Evolutionary conservation across 805 yeast genomes (phyloP), one percentile per base, ranked within the genome.

Genomic region (Debaryomyces prosopidis): DNA sequence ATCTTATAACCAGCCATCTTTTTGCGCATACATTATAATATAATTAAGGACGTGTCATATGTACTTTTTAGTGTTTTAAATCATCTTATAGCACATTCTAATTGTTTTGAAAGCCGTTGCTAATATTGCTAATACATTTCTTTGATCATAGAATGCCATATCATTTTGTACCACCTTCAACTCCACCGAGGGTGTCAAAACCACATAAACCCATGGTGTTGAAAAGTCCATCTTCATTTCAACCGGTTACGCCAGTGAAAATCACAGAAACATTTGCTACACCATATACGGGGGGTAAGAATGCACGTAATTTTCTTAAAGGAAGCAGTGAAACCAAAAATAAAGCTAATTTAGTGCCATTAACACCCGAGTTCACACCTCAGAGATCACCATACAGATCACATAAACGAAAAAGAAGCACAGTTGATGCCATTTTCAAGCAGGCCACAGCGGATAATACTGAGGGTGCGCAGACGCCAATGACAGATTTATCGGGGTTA

Each of bases 341-440:
- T 14, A 38, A 34, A 38, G 4, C 32, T 10, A 39, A 19, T 8
- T 43, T 42, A 36, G 36, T 54, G 27, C 63, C 66, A 17, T 50
- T 56, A 7, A 57, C 69, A 5, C 71, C 71, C 2, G 68, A 63
- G 33, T 54, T 55, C 53, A 66, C 71, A 9, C 72, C 72, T 3
- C 65, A 61, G 16, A 54, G 54, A 37, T 59, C 67, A n/a, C 67
- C 67, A 5, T 42, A 50, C 5, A 47, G 44, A 30, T 40, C 47
- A 18, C 47, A 60, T 20, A 59, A 53, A 42, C 55, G 58, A 39
- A 47, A 51, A 40, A 20, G 36, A 14, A 36, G 31, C n/a, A 40
- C 42, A 1, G 26, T 33, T 12, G 50, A 51, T 40, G 59, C 56
- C 35, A 48, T 59, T 31, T 52, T 52, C 38, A 50, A 45, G 18